Evolutionary conservation across 129 eudicot species (phyloP).

Genomic region (Silybum marianum): DNA sequence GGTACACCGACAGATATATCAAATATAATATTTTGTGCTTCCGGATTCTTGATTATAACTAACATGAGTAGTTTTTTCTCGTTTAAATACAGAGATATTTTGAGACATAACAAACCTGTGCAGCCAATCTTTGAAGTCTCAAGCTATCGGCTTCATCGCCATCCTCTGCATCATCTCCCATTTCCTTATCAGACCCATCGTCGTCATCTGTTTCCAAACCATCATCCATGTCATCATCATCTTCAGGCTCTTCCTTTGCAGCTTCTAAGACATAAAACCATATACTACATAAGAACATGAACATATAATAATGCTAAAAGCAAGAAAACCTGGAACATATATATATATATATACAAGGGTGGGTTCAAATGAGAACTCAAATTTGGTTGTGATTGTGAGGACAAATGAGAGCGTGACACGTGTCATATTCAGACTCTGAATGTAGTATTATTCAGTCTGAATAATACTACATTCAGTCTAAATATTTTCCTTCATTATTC

Average conservation of each 20-base stretch:
- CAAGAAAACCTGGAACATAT: neutral
- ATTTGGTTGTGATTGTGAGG: too few species aligned
- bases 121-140: slow-evolving; percentile 78
- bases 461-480: too few species aligned
- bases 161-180: slow-evolving; percentile 89
- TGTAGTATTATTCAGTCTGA: too few species aligned
- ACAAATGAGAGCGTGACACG: too few species aligned
- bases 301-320: neutral
- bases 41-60: neutral
- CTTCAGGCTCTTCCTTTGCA: slow-evolving; percentile 65
- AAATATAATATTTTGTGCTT: slow-evolving; percentile 1
- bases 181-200: slow-evolving; percentile 79
- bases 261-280: slow-evolving; percentile 45
- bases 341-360: too few species aligned
- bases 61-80: slow-evolving; percentile 15
- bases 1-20: slow-evolving; percentile 8
- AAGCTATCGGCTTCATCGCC: slow-evolving; percentile 78
- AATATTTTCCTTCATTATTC: too few species aligned
- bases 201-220: slow-evolving; percentile 82
- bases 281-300: slow-evolving; percentile 14
- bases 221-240: slow-evolving; percentile 76
- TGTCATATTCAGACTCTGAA: too few species aligned
- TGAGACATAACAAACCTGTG: slow-evolving; percentile 56
- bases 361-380: too few species aligned
- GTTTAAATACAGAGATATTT: neutral